Percentiles rank a stretch among this genome's conserved stretches.
phyloP scores from a whole-genome alignment of 23 red algal genomes.

The Agarophyton chilense region DNA sequence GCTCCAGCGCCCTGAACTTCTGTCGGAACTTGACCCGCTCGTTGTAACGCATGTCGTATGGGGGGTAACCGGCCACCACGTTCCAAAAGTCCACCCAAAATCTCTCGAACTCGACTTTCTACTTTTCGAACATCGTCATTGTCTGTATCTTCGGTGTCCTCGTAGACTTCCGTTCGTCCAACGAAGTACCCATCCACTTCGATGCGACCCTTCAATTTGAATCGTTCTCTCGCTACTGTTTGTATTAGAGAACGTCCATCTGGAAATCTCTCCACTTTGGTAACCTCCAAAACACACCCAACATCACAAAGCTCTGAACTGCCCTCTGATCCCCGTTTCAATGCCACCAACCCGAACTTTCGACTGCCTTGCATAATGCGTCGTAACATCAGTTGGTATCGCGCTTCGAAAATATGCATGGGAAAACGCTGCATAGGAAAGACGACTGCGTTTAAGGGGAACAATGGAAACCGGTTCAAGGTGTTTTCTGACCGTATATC shows the following conservation, averaged over 20 bases:
- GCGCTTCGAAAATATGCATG: slow-evolving; percentile 86
- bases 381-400: slow-evolving; percentile 82
- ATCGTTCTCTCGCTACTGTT: slow-evolving; percentile 60
- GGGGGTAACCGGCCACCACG: slow-evolving; percentile 14
- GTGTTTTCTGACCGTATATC: slow-evolving; percentile 48
- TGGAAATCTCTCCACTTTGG: slow-evolving; percentile 59
- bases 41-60: slow-evolving; percentile 38
- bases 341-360: slow-evolving; percentile 75
- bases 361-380: slow-evolving; percentile 75
- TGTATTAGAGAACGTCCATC: slow-evolving; percentile 80
- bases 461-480: slow-evolving; percentile 64
- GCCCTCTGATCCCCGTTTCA: slow-evolving; percentile 42
- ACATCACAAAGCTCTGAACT: slow-evolving; percentile 44
- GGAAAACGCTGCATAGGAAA: slow-evolving; percentile 80
- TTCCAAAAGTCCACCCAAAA: slow-evolving; percentile 15
- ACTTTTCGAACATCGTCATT: slow-evolving; percentile 34
- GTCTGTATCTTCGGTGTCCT: slow-evolving; percentile 63
- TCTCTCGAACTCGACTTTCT: slow-evolving; percentile 12
- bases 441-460: slow-evolving; percentile 66
- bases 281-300: slow-evolving; percentile 76
- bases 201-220: slow-evolving; percentile 36
- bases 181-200: slow-evolving; percentile 87
- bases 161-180: slow-evolving; percentile 48
- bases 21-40: slow-evolving; percentile 51
- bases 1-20: slow-evolving; percentile 43